Evolutionary conservation across 1,284 basidiomycete genomes (phyloP), one percentile per base, ranked within the genome.

Genomic region (Ustilago sp.): DNA sequence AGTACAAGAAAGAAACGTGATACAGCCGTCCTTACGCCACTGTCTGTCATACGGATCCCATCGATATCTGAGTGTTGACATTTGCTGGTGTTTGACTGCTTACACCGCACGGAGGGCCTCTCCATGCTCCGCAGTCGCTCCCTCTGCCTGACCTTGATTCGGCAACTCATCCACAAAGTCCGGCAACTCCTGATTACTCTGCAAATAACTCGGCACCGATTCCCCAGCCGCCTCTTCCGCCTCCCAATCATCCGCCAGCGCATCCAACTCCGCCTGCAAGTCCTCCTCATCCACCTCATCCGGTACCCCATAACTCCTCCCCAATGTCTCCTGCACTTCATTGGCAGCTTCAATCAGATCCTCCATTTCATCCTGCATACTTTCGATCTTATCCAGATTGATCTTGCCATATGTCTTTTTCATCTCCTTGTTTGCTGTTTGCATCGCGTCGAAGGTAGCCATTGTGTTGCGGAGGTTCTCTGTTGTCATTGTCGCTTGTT

Each of bases 381-480:
- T 55, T 50, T 99, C 97, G 82, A 99, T 98, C 90, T 98, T 97
- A 89, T 97, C 94, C 76, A 99, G 91, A 86, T 99, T 92, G 76
- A 99, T 92, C 88, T 96, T 98, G 58, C 96, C 95, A 86, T 99
- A 99, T 87, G 98, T 96, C 86, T 93, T 94, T 87, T 91, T 91
- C 88, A 99, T 91, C 87, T 98, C 95, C 88, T 97, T 98, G 88
- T 98, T 98, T 19, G 97, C 95, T n/a, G 90, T 87, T 85, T 94
- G 91, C 95, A 99, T 98, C 6, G 95, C 97, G 83, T 98, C 94
- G 28, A 99, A 92, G 0, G 97, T 99, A n/a, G 95, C 96, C 97
- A 99, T 99, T n/a, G 97, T 99, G 86, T 98, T 99, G 74, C 94
- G 91, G 80, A 99, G 88, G 87, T 99, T 99, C 87, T 99, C 97